Base-by-base conservation (phyloP, 768 basidiomycete genomes). In the Coprinopsis cinerea region DNA sequence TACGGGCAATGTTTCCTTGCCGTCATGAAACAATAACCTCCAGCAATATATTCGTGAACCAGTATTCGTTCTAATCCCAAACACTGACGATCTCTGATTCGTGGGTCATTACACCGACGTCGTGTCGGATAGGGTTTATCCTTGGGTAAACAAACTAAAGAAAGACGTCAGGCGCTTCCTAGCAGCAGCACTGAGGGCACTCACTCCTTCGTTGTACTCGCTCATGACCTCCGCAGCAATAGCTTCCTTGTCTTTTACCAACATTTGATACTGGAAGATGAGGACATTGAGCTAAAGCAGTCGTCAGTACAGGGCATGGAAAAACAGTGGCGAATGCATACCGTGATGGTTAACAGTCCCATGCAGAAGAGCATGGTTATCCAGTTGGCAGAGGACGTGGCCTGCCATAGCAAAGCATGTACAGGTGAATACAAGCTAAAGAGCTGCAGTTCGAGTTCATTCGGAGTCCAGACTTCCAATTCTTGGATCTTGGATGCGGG, bases 61-160 rank as follows among this genome's bases (percentile, higher is more conserved):
- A n/a, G 41, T 10, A n/a, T 34, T 34, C 9, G 10, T 9, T 9
- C 9, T 26, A 43, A 22, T 81, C 76, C 76, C 75, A 81, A 25
- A 78, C 56, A 55, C 78, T 73, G 7, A 88, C 77, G 54, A 88
- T 75, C 71, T 92, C 90, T 1, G 85, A 78, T 59, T 92, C 75
- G 63, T 90, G 82, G 2, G 90, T 92, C 88, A 89, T 90, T 23
- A 89, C 85, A 2, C 84, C 82, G 1, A 80, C 88, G 55, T 92
- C 90, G 51, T 73, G 79, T 25, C 85, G 79, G 18, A 92, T 71
- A 5, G 85, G 85, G 58, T 87, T 83, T 53, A 89, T 64, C 53
- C 83, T 79, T n/a, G 90, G 91, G 57, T 85, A 79, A 2, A 92
- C 90, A 61, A 89, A 92, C 88, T 92, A 49, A 22, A 11, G 25